Percentiles rank a stretch among this genome's conserved stretches.
phyloP scores from a whole-genome alignment of 2,329 filamentous ascomycete species.

The Trichoderma pleuroti region DNA sequence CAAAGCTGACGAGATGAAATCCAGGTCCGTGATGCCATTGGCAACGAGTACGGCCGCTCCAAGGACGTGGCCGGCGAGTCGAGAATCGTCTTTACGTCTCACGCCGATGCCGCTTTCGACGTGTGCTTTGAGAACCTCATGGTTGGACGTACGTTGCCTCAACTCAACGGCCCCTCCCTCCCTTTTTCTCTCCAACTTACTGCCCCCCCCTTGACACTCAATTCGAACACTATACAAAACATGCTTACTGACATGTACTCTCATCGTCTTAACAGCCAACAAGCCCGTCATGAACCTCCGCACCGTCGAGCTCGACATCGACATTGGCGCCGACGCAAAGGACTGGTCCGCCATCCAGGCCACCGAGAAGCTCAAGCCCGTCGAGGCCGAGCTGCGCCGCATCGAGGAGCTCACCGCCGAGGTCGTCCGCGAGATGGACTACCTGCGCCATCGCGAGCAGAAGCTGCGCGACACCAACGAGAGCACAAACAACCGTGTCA shows the following conservation, averaged over 20 bases:
- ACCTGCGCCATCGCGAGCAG: constrained; percentile 84
- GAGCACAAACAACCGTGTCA: constrained; percentile 97
- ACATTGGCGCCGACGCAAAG: constrained; percentile 94
- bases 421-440: constrained; percentile 93
- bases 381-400: constrained; percentile 89
- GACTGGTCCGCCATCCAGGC: constrained; percentile 97
- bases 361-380: constrained; percentile 94
- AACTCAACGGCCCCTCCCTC: not conserved
- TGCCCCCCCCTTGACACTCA: not conserved
- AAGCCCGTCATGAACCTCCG: constrained; percentile 54
- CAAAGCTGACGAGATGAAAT: not conserved
- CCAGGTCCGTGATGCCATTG: constrained; percentile 89
- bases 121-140: constrained; percentile 92
- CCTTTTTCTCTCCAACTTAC: not conserved
- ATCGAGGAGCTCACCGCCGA: constrained; percentile 89
- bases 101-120: constrained; percentile 88
- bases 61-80: constrained; percentile 90
- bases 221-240: not conserved
- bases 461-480: constrained; percentile 97
- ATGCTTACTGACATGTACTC: not conserved
- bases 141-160: constrained; percentile 59
- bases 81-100: constrained; percentile 89
- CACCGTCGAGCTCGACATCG: constrained; percentile 85
- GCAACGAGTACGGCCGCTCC: constrained; percentile 91
- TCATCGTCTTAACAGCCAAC: constrained; percentile 25